Evolutionary conservation across 2,329 filamentous ascomycete genomes (phyloP), one percentile per base, ranked within the genome.

Genomic region (Fusarium sp.): DNA sequence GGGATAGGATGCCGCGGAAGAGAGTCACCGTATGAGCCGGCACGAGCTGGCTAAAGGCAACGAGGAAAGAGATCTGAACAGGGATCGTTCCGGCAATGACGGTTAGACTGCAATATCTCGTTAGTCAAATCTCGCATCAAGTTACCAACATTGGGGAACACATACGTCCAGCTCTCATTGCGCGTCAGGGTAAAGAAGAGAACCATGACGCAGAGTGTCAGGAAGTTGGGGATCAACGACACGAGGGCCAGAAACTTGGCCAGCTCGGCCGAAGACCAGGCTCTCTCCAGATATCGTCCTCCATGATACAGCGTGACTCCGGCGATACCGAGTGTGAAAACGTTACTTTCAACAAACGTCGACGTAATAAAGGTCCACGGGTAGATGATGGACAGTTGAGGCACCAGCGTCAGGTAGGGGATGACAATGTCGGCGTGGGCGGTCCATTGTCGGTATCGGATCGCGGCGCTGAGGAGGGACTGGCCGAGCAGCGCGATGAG

Each of bases 21-120:
- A 99, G 88, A 4, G 95, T 96, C 58, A 98, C 95, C 10, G 96
- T 99, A 80, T 99, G 96, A 67, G 97, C 94, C 20, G 96, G 96
- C 34, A 98, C 91, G 54, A 99, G 92, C 81, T 99, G 96, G 82
- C 97, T 98, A 82, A 98, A 97, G 59, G 95, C 93, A 74, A 98
- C 93, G 67, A 99, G 91, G 83, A 98, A 98, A 67, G 92, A 90
- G 50, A 96, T 93, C 80, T 97, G 95, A 62, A 97, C 85, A 14
- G 94, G 90, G 69, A 97, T 90, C 60, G 93, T 94, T 73, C 96
- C 96, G 73, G 92, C 92, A 76, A 98, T 92, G 69, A 92, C 90
- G 49, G 91, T 93, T 50, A 92, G 81, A 57, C 91, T 96, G 75
- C 50, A 49, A 23, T 49, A 13, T 16, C 36, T 20, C 44, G 51